phyloP scores from a whole-genome alignment of 169 alveolate species.

The Ichthyophthirius multifiliis region DNA sequence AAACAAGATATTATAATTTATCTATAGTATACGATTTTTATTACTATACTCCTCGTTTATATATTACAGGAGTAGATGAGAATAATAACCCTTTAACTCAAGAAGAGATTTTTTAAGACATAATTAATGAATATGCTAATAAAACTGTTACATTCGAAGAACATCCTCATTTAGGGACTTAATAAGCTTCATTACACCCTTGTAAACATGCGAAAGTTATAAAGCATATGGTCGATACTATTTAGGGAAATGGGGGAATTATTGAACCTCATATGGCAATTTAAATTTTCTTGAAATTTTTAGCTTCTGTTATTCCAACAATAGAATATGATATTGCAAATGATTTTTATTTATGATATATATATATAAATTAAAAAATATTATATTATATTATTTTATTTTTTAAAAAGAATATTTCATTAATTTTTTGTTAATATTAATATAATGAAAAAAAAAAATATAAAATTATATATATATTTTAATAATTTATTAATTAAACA shows the following conservation, averaged over 20 bases:
- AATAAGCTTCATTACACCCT: slow-evolving; percentile 88
- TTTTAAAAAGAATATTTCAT: no score
- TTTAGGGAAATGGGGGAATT: slow-evolving; percentile 39
- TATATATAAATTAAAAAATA: background rate
- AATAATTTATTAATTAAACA: no score
- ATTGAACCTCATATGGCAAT: slow-evolving; percentile 1
- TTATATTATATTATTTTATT: no score
- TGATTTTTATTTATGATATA: background rate
- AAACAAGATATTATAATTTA: slow-evolving; percentile 57
- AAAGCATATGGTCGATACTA: slow-evolving; percentile 78
- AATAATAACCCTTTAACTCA: slow-evolving; percentile 81
- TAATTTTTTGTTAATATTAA: no score
- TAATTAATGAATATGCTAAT: slow-evolving; percentile 90
- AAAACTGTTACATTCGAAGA: slow-evolving; percentile 93
- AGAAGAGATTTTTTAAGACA: slow-evolving; percentile 90
- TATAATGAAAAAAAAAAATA: no score
- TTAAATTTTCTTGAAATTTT: background rate
- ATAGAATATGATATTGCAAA: background rate
- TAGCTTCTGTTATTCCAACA: background rate
- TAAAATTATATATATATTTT: no score
- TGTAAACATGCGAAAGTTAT: slow-evolving; percentile 88
- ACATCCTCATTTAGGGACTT: slow-evolving; percentile 71
- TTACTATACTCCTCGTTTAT: slow-evolving; percentile 91
- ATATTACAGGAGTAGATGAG: slow-evolving; percentile 91
- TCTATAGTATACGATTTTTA: slow-evolving; percentile 65